phyloP scores from a whole-genome alignment of 139 green algal species.

The Coelastrella sp. region DNA sequence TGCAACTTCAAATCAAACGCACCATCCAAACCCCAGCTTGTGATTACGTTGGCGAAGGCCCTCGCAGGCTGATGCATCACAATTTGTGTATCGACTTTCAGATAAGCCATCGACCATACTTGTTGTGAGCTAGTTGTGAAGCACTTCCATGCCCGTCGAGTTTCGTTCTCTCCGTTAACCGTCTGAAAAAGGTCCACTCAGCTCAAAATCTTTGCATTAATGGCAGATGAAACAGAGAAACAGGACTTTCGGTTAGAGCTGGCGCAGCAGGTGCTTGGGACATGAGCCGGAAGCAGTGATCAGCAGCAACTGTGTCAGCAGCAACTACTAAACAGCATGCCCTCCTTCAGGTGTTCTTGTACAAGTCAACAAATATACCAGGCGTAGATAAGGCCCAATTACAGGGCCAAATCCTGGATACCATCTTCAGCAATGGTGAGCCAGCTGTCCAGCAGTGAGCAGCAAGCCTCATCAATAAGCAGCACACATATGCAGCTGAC shows the following conservation, averaged over 20 bases:
- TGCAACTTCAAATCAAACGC: neutral
- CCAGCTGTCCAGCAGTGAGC: neutral
- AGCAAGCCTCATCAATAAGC: neutral
- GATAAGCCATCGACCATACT: no score
- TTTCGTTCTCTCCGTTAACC: no score
- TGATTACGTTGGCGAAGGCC: neutral
- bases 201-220: neutral
- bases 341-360: constrained; percentile 71
- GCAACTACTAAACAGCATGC: neutral
- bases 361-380: constrained; percentile 51
- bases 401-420: constrained; percentile 67
- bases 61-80: no score
- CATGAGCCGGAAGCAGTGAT: neutral
- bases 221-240: constrained; percentile 45
- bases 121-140: no score
- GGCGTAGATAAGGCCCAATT: constrained; percentile 64
- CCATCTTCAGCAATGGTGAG: constrained; percentile 65
- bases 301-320: neutral
- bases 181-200: no score
- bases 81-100: no score
- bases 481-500: neutral
- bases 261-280: constrained; percentile 65
- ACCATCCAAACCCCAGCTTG: neutral
- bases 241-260: constrained; percentile 70
- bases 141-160: no score